phyloP scores from a whole-genome alignment of 352 stramenopile genomes.

The Phytophthora litchii region DNA sequence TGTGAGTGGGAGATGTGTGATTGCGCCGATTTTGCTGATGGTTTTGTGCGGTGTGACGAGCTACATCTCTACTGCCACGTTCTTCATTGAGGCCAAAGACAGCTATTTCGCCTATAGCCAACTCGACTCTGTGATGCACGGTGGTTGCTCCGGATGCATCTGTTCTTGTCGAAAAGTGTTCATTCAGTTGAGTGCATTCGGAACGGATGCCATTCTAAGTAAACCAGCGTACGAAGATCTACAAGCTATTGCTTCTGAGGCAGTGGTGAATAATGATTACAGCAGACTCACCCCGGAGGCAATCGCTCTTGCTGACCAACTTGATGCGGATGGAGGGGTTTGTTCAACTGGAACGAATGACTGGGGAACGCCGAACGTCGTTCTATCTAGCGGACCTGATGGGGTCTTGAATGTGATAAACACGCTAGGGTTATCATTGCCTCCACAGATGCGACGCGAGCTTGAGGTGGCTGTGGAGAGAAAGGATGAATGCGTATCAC shows the following conservation, averaged over 20 bases:
- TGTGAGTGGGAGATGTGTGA: constrained; percentile 14
- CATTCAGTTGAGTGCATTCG: constrained; percentile 25
- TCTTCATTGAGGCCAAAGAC: constrained; percentile 23
- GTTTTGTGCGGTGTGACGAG: constrained; percentile 7
- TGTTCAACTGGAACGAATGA: constrained; percentile 22
- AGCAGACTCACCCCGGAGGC: constrained; percentile 9
- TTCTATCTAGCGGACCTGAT: constrained; percentile 12
- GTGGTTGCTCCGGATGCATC: constrained; percentile 16
- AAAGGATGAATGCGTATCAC: constrained; percentile 23
- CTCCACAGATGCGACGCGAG: constrained; percentile 24
- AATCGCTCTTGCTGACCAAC: constrained; percentile 16
- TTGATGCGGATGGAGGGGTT: constrained; percentile 20
- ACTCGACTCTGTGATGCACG: constrained; percentile 25
- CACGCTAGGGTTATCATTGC: constrained; percentile 11
- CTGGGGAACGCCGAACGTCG: constrained; percentile 26
- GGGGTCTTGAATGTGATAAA: constrained; percentile 19
- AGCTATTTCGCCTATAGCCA: constrained; percentile 33
- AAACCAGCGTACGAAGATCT: constrained; percentile 24
- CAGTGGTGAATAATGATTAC: constrained; percentile 6
- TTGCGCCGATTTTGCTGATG: constrained; percentile 17
- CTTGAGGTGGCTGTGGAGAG: constrained; percentile 21
- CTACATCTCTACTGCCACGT: constrained; percentile 15
- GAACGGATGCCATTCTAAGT: constrained; percentile 21
- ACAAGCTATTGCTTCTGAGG: constrained; percentile 19
- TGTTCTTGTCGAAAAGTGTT: constrained; percentile 30